Base-by-base conservation (phyloP, 352 stramenopile genomes). In the Globisporangium radiosum region DNA sequence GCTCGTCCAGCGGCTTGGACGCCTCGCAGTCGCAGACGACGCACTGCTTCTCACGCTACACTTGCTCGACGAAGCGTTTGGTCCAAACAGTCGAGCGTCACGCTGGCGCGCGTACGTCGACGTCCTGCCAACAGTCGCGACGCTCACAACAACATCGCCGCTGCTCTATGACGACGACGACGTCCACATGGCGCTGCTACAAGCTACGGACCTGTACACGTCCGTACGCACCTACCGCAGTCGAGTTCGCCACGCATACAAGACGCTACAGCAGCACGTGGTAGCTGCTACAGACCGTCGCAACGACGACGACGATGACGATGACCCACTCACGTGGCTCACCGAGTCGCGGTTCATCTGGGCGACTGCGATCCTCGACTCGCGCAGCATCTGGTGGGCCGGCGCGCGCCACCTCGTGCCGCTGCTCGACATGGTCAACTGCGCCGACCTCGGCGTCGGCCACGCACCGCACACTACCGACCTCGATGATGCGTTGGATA, bases 341-440 rank as follows among this genome's bases (percentile, higher is more conserved):
- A 90, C 80, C 0, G 64, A 71, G 44, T 57, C 71, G 17, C 69
- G 70, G 25, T 96, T 96, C 57, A 60, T 62, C 10, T 97, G 88
- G 86, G 92, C 88, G 5, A 83, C 73, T 39, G 79, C 81, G 9
- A 90, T 97, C 15, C 71, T 97, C 11, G 92, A 97, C 66, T 95
- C 80, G 10, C 81, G 94, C 40, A 90, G 75, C 52, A 98, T 98
- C 71, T 98, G 93, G 93, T 98, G 93, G 93, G 65, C 69, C 6
- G 78, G 87, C 4, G 66, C 92, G 50, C 78, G 90, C 11, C 90
- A 98, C 48, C 73, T 98, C 10, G 90, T 97, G 39, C 95, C 95
- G 0, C 70, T 98, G 64, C 76, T 98, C 7, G 95, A 98, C 66
- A 90, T 98, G 76, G 85, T 98, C 43, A 98, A 98, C 72, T 97